Evolutionary conservation across 1,139 yeast species (phyloP).

Genomic region (Suhomyces wounanorum): DNA sequence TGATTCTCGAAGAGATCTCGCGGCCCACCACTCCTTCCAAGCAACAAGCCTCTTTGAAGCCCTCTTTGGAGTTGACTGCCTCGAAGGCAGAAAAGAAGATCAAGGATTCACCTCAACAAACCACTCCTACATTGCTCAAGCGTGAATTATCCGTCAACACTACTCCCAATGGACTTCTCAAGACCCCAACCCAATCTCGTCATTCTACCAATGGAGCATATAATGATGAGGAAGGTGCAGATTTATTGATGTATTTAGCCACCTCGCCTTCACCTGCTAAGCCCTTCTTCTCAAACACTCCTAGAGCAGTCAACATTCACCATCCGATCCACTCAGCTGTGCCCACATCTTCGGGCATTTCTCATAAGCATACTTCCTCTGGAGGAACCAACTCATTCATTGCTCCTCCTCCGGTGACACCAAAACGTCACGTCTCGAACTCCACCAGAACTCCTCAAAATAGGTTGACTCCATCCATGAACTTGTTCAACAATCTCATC

Average conservation of each 20-base stretch:
- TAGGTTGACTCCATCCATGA: constrained; percentile 46
- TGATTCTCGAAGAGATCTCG: constrained; percentile 42
- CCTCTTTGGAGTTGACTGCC: constrained; percentile 37
- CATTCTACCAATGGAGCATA: constrained; percentile 18
- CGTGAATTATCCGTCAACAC: constrained; percentile 16
- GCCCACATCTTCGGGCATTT: constrained; percentile 19
- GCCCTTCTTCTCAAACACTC: constrained; percentile 38
- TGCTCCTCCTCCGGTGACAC: constrained; percentile 51
- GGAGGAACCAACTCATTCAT: constrained; percentile 24
- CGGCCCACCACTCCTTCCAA: constrained; percentile 32
- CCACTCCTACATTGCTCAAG: constrained; percentile 40
- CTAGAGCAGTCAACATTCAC: constrained; percentile 22
- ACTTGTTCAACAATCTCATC: constrained; percentile 31
- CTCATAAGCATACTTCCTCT: constrained; percentile 14
- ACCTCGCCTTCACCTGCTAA: constrained; percentile 82
- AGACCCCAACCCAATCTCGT: constrained; percentile 40
- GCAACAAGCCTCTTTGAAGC: constrained; percentile 30
- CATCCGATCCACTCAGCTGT: constrained; percentile 15
- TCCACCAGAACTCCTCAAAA: constrained; percentile 46
- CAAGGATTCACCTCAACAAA: constrained; percentile 20
- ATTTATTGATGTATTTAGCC: constrained; percentile 75
- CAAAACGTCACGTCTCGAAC: constrained; percentile 39
- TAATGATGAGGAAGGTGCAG: constrained; percentile 78
- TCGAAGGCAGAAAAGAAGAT: constrained; percentile 8
- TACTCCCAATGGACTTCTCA: constrained; percentile 26